Evolutionary conservation across 2,329 filamentous ascomycete genomes (phyloP).

Genomic region (Colletotrichum viniferum): DNA sequence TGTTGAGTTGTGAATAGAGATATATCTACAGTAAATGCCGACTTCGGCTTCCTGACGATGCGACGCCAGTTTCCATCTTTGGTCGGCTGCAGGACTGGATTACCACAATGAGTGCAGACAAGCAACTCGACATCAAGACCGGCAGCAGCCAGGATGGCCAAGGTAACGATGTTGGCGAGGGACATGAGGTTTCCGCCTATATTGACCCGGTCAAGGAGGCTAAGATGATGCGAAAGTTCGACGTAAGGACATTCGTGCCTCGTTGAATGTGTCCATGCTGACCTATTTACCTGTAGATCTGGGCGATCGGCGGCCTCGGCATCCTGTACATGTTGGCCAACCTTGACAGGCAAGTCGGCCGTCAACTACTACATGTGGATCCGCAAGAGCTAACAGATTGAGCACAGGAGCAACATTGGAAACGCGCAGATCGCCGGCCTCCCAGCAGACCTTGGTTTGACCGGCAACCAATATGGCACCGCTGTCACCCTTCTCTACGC

Average conservation of each 20-base stretch:
- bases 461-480: constrained; percentile 32
- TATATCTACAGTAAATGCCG: background rate
- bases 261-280: background rate
- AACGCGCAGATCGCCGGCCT: constrained; percentile 37
- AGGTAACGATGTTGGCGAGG: background rate
- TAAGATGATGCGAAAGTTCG: constrained; percentile 29
- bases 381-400: background rate
- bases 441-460: constrained; percentile 33
- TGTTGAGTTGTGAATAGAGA: background rate
- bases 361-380: background rate
- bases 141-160: background rate
- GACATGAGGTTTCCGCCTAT: background rate
- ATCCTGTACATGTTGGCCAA: constrained; percentile 34
- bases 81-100: background rate
- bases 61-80: background rate
- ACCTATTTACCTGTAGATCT: background rate
- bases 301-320: constrained; percentile 23
- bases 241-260: constrained; percentile 16
- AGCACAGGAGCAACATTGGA: constrained; percentile 22
- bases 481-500: constrained; percentile 37
- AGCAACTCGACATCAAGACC: background rate
- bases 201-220: background rate
- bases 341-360: constrained; percentile 30
- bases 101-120: background rate
- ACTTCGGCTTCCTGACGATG: background rate